These are phyloP conservation scores for Pseudoscleropodium purum DNA, from an alignment of 225 moss, liverwort and hornwort genomes.

Conservation along the genomic window DNA sequence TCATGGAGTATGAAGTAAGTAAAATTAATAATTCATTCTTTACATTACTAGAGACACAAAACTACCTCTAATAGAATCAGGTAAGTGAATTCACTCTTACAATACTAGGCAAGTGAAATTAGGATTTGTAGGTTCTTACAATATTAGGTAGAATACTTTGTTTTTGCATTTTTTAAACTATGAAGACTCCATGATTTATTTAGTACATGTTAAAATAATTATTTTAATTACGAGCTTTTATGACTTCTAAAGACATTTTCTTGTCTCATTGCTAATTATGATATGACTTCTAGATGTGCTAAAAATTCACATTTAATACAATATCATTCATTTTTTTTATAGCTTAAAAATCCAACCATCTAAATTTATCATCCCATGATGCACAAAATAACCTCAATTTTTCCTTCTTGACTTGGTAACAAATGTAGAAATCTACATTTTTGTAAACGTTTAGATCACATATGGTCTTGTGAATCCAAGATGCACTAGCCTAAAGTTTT, in stretches of 20 bases:
- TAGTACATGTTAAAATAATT: neutral
- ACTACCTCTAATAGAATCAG: too few species aligned
- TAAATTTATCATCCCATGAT: accelerated
- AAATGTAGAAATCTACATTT: too few species aligned
- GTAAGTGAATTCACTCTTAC: too few species aligned
- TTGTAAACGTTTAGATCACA: too few species aligned
- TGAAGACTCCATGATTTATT: neutral
- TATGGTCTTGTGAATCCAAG: too few species aligned
- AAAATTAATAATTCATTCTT: too few species aligned
- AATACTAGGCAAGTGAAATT: neutral
- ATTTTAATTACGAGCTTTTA: neutral
- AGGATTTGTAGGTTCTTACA: neutral
- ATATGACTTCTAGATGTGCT: neutral
- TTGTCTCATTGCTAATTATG: neutral
- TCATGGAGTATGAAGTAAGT: too few species aligned
- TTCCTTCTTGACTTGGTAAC: neutral
- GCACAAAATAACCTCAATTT: neutral
- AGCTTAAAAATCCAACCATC: neutral
- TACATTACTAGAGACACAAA: too few species aligned
- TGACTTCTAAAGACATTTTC: neutral
- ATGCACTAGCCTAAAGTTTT: too few species aligned
- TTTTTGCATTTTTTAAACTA: neutral
- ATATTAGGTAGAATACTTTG: neutral
- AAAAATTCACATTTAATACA: neutral
- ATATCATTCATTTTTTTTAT: neutral